Conservation (phyloP, 2,329 filamentous ascomycete species). For the Pseudocercospora eumusae region DNA sequence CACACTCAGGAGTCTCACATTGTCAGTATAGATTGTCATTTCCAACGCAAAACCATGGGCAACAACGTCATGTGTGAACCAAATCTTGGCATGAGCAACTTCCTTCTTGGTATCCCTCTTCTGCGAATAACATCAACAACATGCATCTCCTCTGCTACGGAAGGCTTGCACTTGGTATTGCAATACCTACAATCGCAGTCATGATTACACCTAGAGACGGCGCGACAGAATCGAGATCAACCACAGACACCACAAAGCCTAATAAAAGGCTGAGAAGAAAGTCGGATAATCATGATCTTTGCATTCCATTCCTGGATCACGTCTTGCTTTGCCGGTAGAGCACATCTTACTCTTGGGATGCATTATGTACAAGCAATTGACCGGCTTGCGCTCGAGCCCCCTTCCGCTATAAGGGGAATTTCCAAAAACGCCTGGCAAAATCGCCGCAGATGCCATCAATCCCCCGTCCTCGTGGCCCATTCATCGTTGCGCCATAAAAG, state of each 20-base stretch:
- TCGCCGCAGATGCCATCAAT: background rate
- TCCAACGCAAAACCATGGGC: too few species aligned
- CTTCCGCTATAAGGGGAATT: background rate
- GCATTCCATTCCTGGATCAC: background rate
- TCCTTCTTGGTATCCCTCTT: background rate
- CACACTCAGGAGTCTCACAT: background rate
- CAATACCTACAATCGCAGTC: conserved; percentile 23
- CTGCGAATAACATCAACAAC: too few species aligned
- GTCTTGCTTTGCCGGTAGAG: background rate
- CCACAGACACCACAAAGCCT: background rate
- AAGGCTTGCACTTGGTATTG: conserved; percentile 21
- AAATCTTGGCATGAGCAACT: background rate
- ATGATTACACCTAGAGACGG: conserved; percentile 23
- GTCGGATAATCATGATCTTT: background rate
- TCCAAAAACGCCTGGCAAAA: background rate
- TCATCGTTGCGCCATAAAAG: conserved; percentile 1
- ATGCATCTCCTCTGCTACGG: conserved; percentile 27
- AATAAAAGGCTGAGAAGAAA: background rate
- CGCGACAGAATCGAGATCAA: background rate
- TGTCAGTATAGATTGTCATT: background rate
- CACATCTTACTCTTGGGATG: background rate
- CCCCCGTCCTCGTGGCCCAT: background rate
- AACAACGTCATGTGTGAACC: background rate
- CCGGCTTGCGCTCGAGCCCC: conserved; percentile 3
- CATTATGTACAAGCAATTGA: conserved; percentile 12